Evolutionary conservation across 2,329 filamentous ascomycete species (phyloP), one percentile per base, ranked within the genome.

Genomic region (Talaromyces marneffei): DNA sequence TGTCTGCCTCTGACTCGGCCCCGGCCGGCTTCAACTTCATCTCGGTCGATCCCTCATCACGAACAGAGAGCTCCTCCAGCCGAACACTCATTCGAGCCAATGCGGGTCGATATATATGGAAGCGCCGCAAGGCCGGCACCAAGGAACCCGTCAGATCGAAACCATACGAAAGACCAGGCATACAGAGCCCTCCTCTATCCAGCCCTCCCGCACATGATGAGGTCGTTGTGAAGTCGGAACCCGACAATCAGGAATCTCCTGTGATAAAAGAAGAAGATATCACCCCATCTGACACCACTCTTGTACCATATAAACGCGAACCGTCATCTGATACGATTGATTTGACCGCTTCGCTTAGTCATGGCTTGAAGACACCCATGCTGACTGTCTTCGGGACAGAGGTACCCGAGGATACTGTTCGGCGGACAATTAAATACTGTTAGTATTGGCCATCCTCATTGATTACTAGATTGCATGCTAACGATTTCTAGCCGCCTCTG

Each of bases 101-200:
- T 58, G 68, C 68, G 39, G 67, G 67, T 29, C 67, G 67, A 27
- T 68, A 66, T 57, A 67, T 67, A 44, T 69, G 68, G 68, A 67
- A 67, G 29, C 68, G 65, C 46, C 62, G 62, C 7, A 62, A 64
- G 40, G 56, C 60, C 9, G 44, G 59, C n/a, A 33, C 54, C 25
- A 58, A 59, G 10, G 62, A 58, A 37, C 40, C 25, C n/a, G 18
- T 33, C 40, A 63, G 58, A 54, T n/a, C 48, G 5, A 54, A 62
- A 25, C 60, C 60, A 5, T 62, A 62, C 40, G 60, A 54, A 50
- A 54, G 35, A 42, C 55, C 60, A 3, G 25, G 20, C 2, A 14
- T 23, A 18, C 60, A 57, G 27, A 42, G 23, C 18, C 57, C 57
- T 33, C n/a, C 48, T 35, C 23, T 53, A 44, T 35, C 57, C 27